phyloP scores from a whole-genome alignment of 176 grass and related monocot species.

The Raddia guianensis region DNA sequence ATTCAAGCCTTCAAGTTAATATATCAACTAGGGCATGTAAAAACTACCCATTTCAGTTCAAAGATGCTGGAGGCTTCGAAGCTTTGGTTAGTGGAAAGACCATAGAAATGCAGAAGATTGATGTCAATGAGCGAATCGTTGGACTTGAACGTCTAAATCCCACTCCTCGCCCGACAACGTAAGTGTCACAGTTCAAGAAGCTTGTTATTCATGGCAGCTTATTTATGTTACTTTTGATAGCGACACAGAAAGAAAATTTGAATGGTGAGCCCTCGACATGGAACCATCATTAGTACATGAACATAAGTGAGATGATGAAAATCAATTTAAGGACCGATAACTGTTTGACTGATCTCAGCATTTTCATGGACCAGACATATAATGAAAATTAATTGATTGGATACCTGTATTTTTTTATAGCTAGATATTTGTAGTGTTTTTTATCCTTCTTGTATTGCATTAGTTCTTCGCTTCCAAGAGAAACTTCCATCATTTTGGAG shows the following conservation, averaged over 20 bases:
- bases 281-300: not conserved
- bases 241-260: not conserved
- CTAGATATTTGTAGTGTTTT: not conserved
- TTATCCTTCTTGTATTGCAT: not conserved
- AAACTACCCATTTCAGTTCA: slow-evolving; percentile 67
- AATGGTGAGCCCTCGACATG: not conserved
- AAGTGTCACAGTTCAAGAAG: slow-evolving; percentile 5
- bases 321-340: not conserved
- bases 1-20: not conserved
- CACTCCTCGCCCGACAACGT: slow-evolving; percentile 84
- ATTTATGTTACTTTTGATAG: not conserved
- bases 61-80: slow-evolving; percentile 88
- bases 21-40: slow-evolving; percentile 6
- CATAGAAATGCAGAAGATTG: slow-evolving; percentile 91
- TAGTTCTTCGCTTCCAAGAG: not conserved
- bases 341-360: not conserved
- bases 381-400: too few relatives aligned
- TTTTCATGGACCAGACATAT: not conserved
- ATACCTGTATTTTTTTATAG: too few relatives aligned
- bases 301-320: not conserved
- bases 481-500: not conserved
- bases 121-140: slow-evolving; percentile 91
- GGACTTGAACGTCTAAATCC: slow-evolving; percentile 88
- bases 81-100: slow-evolving; percentile 73
- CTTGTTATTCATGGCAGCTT: not conserved